Evolutionary conservation across 305 asterid species (phyloP), one percentile per base, ranked within the genome.

Genomic region (Stenogyne calaminthoides): DNA sequence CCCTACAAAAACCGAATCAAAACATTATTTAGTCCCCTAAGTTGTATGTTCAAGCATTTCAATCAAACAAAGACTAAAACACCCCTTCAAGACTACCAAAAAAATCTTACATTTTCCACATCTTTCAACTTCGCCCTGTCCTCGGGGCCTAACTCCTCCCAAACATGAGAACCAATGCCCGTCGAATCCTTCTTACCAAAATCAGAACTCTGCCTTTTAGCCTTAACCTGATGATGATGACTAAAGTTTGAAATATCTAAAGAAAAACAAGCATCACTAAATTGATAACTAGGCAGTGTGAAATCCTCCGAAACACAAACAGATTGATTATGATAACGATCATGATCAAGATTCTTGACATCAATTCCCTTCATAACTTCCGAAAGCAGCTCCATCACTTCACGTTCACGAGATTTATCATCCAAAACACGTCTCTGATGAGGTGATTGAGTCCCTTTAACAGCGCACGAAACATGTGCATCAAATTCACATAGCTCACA

Each of bases 231-330:
- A 44, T 3, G 51, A 44, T 3, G 51, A 1, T 6, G 18, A 46
- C 8, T 46, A 44, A 44, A 44, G 51, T 78, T 81, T 29, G 88
- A 69, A 59, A 86, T 73, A 40, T 87, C 93, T 8, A 87, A 86
- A 0, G 96, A 89, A 58, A 87, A 89, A 49, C 84, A 87, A 0
- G 86, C 82, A 56, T 86, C 90, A 29, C 91, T 89, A 19, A 77
- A 82, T 46, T 87, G 86, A 34, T 70, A 72, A 34, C 89, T 84
- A 20, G 88, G 86, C 62, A 73, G 3, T 6, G 69, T 61, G 9
- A 78, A 70, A 60, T 68, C 70, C 18, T 70, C 86, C 16, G 56
- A n/a, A 72, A 73, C 27, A 44, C 58, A 7, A 15, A 10, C 66
- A 6, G 73, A 70, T 57, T 81, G 82, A 65, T 20, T 49, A 4